These are phyloP conservation scores for Davidsoniella virescens DNA, from an alignment of 2,329 filamentous ascomycete species.

Conservation along the genomic window DNA sequence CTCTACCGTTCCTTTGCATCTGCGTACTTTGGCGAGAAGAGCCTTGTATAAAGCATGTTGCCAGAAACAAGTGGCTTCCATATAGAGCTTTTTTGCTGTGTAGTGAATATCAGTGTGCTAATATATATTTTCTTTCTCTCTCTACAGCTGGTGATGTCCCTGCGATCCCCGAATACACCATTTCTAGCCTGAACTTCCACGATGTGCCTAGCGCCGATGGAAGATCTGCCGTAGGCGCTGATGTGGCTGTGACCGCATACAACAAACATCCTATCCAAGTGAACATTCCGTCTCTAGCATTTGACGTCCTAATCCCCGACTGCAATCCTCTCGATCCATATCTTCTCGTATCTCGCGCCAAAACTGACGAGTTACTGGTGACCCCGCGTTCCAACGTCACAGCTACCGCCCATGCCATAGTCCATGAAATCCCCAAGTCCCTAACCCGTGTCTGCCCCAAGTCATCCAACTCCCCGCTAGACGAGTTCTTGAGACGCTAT, in stretches of 20 bases:
- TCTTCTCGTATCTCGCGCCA: constrained; percentile 64
- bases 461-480: constrained; percentile 65
- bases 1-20: constrained; percentile 48
- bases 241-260: constrained; percentile 54
- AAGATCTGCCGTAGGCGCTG: constrained; percentile 56
- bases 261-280: constrained; percentile 70
- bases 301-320: constrained; percentile 71
- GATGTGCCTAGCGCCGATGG: constrained; percentile 42
- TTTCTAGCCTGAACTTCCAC: constrained; percentile 63
- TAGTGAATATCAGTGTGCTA: constrained; percentile 13
- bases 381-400: constrained; percentile 50
- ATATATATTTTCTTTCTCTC: constrained; percentile 20
- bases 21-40: constrained; percentile 45
- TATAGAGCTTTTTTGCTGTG: constrained; percentile 10
- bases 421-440: constrained; percentile 56
- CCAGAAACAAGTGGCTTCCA: constrained; percentile 15
- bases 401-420: constrained; percentile 53
- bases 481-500: constrained; percentile 65
- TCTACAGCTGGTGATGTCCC: constrained; percentile 53
- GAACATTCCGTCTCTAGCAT: constrained; percentile 61
- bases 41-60: constrained; percentile 16
- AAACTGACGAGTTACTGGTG: constrained; percentile 50
- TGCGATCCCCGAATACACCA: constrained; percentile 62
- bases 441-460: constrained; percentile 61
- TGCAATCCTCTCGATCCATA: constrained; percentile 55